Evolutionary conservation across 306 rosid species (phyloP).

Genomic region (Cucurbita maxima): DNA sequence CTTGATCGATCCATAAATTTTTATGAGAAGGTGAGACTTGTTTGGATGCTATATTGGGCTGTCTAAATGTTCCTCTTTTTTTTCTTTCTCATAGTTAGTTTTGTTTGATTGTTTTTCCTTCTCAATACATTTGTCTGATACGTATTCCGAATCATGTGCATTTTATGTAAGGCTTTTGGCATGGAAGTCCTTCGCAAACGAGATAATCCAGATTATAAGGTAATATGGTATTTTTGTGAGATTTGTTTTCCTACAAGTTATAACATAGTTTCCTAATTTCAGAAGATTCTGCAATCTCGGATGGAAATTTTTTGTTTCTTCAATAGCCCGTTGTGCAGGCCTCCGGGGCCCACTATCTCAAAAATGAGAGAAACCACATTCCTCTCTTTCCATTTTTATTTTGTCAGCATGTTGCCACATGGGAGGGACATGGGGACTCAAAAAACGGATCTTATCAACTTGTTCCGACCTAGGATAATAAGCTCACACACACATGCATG

Average conservation of each 20-base stretch:
- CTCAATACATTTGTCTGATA: neutral
- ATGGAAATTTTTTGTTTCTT: neutral
- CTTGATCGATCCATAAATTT: slow-evolving; percentile 81
- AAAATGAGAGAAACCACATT: too few species aligned
- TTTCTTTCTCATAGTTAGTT: neutral
- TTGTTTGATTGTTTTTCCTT: neutral
- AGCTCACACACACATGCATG: neutral
- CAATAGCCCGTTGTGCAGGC: too few species aligned
- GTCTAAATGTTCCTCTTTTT: neutral
- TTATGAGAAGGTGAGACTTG: slow-evolving; percentile 68
- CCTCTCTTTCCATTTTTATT: too few species aligned
- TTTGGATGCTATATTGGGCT: neutral
- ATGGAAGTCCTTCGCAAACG: slow-evolving; percentile 76
- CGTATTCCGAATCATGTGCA: neutral
- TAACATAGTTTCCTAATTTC: neutral
- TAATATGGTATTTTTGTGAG: slow-evolving; percentile 15
- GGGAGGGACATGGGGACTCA: too few species aligned
- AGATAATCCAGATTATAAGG: slow-evolving; percentile 87
- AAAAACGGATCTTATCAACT: too few species aligned
- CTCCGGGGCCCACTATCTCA: too few species aligned
- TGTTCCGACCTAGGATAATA: too few species aligned
- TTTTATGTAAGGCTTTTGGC: slow-evolving; percentile 48
- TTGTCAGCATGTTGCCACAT: too few species aligned
- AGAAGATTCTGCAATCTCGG: neutral
- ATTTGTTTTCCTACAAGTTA: neutral